Evolutionary conservation across 257 asterid genomes (phyloP).

Genomic region (Lycium barbarum): DNA sequence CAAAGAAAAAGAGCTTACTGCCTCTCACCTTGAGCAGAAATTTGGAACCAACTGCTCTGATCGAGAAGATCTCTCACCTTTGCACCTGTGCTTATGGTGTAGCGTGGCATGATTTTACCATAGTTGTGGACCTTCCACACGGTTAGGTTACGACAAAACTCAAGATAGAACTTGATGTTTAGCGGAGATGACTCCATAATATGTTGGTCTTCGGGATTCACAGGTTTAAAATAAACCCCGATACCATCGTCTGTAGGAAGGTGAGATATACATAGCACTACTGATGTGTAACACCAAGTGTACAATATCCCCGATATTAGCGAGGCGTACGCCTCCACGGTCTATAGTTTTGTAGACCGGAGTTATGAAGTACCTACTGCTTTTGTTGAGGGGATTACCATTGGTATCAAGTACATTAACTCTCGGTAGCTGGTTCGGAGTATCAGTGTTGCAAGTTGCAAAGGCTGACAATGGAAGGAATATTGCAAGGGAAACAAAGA

Average conservation of each 20-base stretch:
- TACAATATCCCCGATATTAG: background rate
- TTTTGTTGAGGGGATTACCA: background rate
- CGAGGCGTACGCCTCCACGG: background rate
- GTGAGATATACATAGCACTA: background rate
- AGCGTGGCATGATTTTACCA: no score
- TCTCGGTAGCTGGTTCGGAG: background rate
- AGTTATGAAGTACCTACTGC: background rate
- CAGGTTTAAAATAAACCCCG: background rate
- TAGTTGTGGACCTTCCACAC: background rate
- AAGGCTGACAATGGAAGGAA: conserved; percentile 9
- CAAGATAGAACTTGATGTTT: background rate
- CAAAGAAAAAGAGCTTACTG: background rate
- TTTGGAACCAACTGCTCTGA: background rate
- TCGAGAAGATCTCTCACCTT: background rate
- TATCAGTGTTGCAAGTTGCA: background rate
- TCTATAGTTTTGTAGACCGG: background rate
- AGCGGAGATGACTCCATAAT: background rate
- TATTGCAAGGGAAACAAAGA: background rate
- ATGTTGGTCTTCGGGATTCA: background rate
- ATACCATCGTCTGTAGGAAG: background rate
- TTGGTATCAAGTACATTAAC: background rate
- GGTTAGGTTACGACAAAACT: background rate
- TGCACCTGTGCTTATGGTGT: background rate
- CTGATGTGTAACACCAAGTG: background rate
- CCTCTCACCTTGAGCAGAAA: background rate